A percentile compares a stretch with the other conserved stretches of the same genome.
Conservation (phyloP, 345 rosid species). For the Acer negundo region DNA sequence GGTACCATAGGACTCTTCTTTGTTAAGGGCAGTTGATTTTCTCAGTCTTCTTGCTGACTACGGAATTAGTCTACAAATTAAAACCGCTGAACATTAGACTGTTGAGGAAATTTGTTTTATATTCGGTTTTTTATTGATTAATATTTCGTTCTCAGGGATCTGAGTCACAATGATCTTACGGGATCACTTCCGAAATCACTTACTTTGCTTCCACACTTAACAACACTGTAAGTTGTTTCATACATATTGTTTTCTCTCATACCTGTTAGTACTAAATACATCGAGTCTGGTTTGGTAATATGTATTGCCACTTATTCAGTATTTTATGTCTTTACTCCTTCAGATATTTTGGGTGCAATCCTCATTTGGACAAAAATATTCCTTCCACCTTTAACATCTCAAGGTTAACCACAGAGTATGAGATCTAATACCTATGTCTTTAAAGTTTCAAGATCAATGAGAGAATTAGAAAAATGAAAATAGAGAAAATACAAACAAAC, state of each 20-base stretch:
- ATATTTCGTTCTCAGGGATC: constrained; percentile 45
- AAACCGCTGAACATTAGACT: neutral
- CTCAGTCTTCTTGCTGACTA: neutral
- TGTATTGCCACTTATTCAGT: constrained; percentile 1
- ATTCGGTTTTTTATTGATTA: constrained; percentile 1
- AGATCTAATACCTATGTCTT: constrained; percentile 11
- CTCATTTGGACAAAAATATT: constrained; percentile 24
- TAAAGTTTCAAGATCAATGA: neutral
- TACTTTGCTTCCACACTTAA: constrained; percentile 35
- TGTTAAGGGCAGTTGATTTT: neutral
- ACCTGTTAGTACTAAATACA: neutral
- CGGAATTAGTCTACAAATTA: neutral
- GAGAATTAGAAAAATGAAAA: neutral
- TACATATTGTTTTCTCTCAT: neutral
- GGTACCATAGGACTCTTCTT: neutral
- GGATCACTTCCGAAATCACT: constrained; percentile 42
- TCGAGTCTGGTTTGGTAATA: neutral
- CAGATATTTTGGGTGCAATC: constrained; percentile 62
- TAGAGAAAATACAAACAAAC: neutral
- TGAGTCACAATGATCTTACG: constrained; percentile 46
- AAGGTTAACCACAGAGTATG: constrained; percentile 51
- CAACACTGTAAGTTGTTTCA: constrained; percentile 41
- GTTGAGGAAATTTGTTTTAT: neutral
- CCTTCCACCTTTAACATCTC: constrained; percentile 34
- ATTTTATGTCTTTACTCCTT: constrained; percentile 11